Evolutionary conservation across 1,284 basidiomycete genomes (phyloP), one percentile per base, ranked within the genome.

Genomic region (Papiliotrema laurentii): DNA sequence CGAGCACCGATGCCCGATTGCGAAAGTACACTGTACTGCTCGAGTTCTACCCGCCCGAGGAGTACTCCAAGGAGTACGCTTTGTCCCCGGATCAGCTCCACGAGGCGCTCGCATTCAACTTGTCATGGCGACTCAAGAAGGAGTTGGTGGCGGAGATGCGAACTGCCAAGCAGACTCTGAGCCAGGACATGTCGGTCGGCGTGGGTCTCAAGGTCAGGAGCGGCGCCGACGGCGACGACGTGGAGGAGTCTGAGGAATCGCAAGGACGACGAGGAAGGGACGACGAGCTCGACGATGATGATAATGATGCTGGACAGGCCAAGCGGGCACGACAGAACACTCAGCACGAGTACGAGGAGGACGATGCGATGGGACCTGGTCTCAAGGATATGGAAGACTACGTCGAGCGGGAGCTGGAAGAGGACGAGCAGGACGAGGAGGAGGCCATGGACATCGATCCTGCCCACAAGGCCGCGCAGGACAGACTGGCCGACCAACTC

Each of bases 111-210:
- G 81, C 81, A 14, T 79, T 80, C 55, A 84, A 81, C 45, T 97
- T 98, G 73, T 87, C 91, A 5, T 76, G 82, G n/a, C 80, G 80
- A 33, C 76, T 98, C 60, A 90, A 86, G 74, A 89, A 85, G 72
- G 91, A 96, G 73, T 86, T 97, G 62, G 76, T 83, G 51, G 74
- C 78, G 38, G 94, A 97, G 77, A 81, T 97, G 78, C 90, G 89
- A 74, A 87, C 84, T 67, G 79, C 91, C 28, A 83, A 86, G 56
- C 83, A 85, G 45, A 87, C 96, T 66, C 74, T 89, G 53, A 87
- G 82, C 66, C 81, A 79, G 59, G 92, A 97, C 72, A 83, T 86
- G 58, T 82, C 86, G 48, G 81, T 97, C 31, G 93, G 93, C 6
- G 86, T 86, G 71, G 92, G 88, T 25, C 84, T 77, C 52, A 74